Conservation (phyloP, 805 yeast genomes). For the Saccharomyces eubayanus region DNA sequence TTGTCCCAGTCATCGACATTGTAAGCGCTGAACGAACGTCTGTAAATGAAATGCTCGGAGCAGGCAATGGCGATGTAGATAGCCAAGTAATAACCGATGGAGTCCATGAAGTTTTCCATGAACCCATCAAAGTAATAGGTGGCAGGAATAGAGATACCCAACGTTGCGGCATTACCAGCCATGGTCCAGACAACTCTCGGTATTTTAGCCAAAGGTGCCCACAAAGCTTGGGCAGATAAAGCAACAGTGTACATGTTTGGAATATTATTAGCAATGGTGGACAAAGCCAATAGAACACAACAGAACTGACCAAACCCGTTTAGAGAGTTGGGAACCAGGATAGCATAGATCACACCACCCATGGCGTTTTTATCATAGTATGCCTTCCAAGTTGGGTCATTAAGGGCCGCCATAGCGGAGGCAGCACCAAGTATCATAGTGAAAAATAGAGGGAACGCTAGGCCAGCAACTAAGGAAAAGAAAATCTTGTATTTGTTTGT, state of each 20-base stretch:
- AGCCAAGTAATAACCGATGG: conserved; percentile 86
- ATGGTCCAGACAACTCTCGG: conserved; percentile 83
- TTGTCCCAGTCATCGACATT: conserved; percentile 54
- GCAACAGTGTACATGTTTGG: conserved; percentile 91
- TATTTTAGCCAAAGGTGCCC: conserved; percentile 60
- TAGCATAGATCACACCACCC: conserved; percentile 77
- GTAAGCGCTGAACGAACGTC: conserved; percentile 46
- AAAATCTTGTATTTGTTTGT: conserved; percentile 54
- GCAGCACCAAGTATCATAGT: conserved; percentile 81
- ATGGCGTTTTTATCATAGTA: conserved; percentile 47
- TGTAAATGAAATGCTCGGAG: conserved; percentile 76
- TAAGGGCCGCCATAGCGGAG: conserved; percentile 59
- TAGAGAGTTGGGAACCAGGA: conserved; percentile 69
- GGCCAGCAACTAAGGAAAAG: conserved; percentile 52
- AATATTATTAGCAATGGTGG: conserved; percentile 83
- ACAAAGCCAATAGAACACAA: conserved; percentile 71
- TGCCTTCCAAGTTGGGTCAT: conserved; percentile 37
- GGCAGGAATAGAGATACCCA: conserved; percentile 86
- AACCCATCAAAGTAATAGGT: conserved; percentile 65
- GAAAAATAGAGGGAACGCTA: conserved; percentile 59
- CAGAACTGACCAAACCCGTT: conserved; percentile 88
- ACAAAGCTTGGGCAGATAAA: conserved; percentile 73
- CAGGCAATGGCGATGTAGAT: conserved; percentile 66
- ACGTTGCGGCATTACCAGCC: conserved; percentile 60
- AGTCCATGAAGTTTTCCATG: conserved; percentile 79